Conservation (phyloP, 495 filamentous ascomycete genomes). For the Paragyromitra xinjiangensis region DNA sequence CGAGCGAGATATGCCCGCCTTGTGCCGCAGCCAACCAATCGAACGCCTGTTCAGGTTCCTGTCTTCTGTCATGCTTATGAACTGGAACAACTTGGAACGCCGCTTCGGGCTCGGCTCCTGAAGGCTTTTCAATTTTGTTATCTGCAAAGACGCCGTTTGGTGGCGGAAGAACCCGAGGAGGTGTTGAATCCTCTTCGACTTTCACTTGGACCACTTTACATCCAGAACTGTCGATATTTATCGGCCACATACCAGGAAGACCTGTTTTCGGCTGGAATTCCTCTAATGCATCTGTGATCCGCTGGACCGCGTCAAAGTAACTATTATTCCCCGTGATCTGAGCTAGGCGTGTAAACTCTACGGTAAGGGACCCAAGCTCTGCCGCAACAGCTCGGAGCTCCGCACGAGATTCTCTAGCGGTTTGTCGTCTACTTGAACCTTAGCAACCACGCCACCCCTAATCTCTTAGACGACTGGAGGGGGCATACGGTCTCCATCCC, state of each 20-base stretch:
- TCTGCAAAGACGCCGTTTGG: slow-evolving; percentile 8
- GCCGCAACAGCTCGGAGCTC: slow-evolving; percentile 64
- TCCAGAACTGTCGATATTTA: slow-evolving; percentile 78
- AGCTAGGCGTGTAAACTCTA: slow-evolving; percentile 94
- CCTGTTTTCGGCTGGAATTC: slow-evolving; percentile 75
- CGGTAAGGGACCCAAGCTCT: slow-evolving; percentile 86
- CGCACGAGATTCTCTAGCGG: slow-evolving; percentile 15
- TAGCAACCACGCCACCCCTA: slow-evolving; percentile 33
- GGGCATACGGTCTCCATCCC: slow-evolving; percentile 59
- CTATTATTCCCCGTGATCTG: slow-evolving; percentile 86
- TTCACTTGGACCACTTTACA: slow-evolving; percentile 60
- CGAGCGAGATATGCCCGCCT: slow-evolving; percentile 22
- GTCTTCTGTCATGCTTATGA: slow-evolving; percentile 38
- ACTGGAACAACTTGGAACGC: slow-evolving; percentile 23
- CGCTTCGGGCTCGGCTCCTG: not conserved
- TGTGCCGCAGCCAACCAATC: slow-evolving; percentile 39
- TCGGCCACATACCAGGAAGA: slow-evolving; percentile 85
- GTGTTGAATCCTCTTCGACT: not conserved
- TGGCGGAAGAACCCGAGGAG: slow-evolving; percentile 2
- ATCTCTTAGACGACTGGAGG: not conserved
- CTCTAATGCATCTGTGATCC: slow-evolving; percentile 87
- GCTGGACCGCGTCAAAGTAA: slow-evolving; percentile 95
- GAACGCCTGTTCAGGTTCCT: slow-evolving; percentile 8
- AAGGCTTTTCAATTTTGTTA: not conserved
- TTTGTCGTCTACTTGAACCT: slow-evolving; percentile 43